Percentiles rank a stretch among this genome's conserved stretches.
These are phyloP conservation scores for Mortierella sp. DNA, from an alignment of 371 early-diverging fungal genomes.

Conservation along the genomic window DNA sequence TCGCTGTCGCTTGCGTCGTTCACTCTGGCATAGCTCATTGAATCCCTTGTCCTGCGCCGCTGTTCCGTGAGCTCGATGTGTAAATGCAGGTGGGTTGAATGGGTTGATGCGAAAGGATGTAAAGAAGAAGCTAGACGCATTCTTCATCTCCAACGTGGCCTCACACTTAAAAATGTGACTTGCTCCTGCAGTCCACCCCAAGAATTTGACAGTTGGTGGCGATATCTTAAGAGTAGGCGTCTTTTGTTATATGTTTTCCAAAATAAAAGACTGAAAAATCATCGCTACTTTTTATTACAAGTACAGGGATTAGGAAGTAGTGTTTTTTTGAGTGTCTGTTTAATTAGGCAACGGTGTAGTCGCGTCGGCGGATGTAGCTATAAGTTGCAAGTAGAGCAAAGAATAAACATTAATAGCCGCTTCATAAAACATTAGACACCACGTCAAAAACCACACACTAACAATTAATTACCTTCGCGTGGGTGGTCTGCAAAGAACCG, in stretches of 20 bases:
- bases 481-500: conserved; percentile 71
- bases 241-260: too few relatives aligned
- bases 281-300: conserved; percentile 4
- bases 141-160: neutral
- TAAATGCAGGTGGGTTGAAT: neutral
- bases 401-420: neutral
- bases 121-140: neutral
- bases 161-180: neutral
- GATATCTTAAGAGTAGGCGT: too few relatives aligned
- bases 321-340: neutral
- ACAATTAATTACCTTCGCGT: conserved; percentile 65
- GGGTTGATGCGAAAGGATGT: conserved; percentile 6
- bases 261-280: neutral
- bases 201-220: too few relatives aligned
- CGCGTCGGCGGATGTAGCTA: conserved; percentile 52
- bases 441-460: neutral
- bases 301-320: conserved; percentile 5
- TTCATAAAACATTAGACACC: neutral
- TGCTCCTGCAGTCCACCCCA: neutral
- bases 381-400: neutral
- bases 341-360: conserved; percentile 33
- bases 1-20: conserved; percentile 46
- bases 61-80: neutral
- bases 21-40: conserved; percentile 52
- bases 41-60: neutral